Evolutionary conservation across 495 filamentous ascomycete species (phyloP).

Genomic region (Tuber magnatum): DNA sequence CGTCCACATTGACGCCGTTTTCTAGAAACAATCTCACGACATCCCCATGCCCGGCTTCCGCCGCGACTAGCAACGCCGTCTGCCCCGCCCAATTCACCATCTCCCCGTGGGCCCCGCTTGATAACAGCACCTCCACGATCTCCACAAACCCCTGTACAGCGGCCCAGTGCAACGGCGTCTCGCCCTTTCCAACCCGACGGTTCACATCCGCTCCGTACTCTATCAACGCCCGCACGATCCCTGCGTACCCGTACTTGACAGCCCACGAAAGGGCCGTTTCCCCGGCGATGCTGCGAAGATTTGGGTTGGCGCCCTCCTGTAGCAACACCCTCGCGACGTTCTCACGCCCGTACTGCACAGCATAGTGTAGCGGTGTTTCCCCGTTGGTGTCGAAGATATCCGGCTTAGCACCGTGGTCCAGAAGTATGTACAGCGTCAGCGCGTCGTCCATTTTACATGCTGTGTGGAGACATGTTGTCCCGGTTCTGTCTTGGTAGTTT

Average conservation of each 20-base stretch:
- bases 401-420: conserved; percentile 7
- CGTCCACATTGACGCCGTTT: conserved; percentile 15
- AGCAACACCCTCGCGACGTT: background rate
- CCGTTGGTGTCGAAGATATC: conserved; percentile 2
- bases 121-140: conserved; percentile 28
- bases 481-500: background rate
- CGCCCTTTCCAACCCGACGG: conserved; percentile 13
- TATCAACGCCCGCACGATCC: conserved; percentile 3
- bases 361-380: conserved; percentile 5
- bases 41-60: conserved; percentile 20
- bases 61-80: conserved; percentile 23
- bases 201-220: conserved; percentile 29
- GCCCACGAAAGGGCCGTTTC: background rate
- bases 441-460: background rate
- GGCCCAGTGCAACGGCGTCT: conserved; percentile 37
- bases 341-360: conserved; percentile 12
- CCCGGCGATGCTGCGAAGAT: background rate
- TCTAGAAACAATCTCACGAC: conserved; percentile 23
- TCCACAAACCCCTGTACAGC: conserved; percentile 26
- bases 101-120: conserved; percentile 20
- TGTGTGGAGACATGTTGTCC: background rate
- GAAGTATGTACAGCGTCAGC: background rate
- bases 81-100: conserved; percentile 21
- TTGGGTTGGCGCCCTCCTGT: background rate
- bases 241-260: background rate